Percentiles rank a stretch among this genome's conserved stretches.
phyloP scores from a whole-genome alignment of 2,329 filamentous ascomycete species.

The Dothistroma septosporum region DNA sequence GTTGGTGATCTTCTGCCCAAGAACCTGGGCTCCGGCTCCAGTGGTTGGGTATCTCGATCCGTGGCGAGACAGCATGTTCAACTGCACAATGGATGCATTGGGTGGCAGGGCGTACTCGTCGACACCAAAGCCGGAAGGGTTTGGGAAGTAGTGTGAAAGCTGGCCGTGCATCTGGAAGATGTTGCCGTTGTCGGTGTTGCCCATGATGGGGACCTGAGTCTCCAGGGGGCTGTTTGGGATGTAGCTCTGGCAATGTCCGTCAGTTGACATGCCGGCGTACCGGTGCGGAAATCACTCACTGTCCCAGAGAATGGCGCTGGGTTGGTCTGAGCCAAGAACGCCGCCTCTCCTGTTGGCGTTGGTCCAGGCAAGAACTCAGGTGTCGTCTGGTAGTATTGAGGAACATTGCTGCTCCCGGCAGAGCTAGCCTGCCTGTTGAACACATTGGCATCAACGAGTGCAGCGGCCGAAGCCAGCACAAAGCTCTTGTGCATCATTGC shows the following conservation, averaged over 20 bases:
- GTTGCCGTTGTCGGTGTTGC: slow-evolving; percentile 55
- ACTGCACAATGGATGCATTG: slow-evolving; percentile 64
- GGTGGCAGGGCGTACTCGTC: slow-evolving; percentile 65
- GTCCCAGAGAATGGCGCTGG: slow-evolving; percentile 58
- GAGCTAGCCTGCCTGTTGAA: slow-evolving; percentile 18
- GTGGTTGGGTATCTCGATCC: slow-evolving; percentile 69
- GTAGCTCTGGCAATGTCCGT: slow-evolving; percentile 45
- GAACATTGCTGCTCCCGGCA: slow-evolving; percentile 39
- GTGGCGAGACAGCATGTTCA: slow-evolving; percentile 70
- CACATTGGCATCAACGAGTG: slow-evolving; percentile 18
- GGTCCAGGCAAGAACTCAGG: slow-evolving; percentile 56
- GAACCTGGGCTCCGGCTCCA: slow-evolving; percentile 51
- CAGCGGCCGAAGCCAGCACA: slow-evolving; percentile 28
- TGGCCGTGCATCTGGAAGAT: slow-evolving; percentile 70
- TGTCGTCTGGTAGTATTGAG: slow-evolving; percentile 61
- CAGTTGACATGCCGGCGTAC: neutral
- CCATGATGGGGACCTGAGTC: slow-evolving; percentile 63
- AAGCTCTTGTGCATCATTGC: slow-evolving; percentile 32
- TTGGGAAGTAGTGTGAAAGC: slow-evolving; percentile 65
- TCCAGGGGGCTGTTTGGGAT: slow-evolving; percentile 67
- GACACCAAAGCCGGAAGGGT: slow-evolving; percentile 66
- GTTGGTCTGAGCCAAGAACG: slow-evolving; percentile 69
- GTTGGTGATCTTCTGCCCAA: slow-evolving; percentile 57
- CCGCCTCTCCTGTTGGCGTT: slow-evolving; percentile 64
- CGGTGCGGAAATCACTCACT: slow-evolving; percentile 6